phyloP scores from a whole-genome alignment of 1,284 basidiomycete genomes.

The Stereum hirsutum region DNA sequence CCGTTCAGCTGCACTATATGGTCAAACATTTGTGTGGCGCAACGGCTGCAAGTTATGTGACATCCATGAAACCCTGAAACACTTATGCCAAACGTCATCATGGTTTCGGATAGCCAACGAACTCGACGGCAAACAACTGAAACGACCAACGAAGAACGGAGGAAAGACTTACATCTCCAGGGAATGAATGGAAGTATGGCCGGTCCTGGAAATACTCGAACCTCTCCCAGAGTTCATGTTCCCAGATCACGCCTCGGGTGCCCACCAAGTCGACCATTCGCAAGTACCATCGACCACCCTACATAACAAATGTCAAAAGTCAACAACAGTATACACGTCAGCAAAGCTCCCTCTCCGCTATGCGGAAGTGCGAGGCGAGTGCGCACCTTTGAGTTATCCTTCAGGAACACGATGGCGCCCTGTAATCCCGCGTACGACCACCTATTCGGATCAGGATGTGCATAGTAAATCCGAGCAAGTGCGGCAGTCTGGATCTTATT shows the following conservation, averaged over 20 bases:
- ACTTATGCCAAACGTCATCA: conserved; percentile 10
- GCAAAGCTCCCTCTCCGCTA: too few species aligned
- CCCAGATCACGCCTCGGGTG: conserved; percentile 87
- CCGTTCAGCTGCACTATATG: too few species aligned
- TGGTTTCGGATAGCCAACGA: conserved; percentile 3
- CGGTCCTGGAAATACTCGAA: conserved; percentile 84
- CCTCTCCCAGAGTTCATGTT: conserved; percentile 85
- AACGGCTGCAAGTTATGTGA: too few species aligned
- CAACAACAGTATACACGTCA: too few species aligned
- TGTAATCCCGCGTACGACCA: conserved; percentile 86
- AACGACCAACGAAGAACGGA: too few species aligned
- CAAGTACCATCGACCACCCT: too few species aligned
- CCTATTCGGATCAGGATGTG: conserved; percentile 60
- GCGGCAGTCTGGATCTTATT: conserved; percentile 76
- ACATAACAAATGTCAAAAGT: too few species aligned
- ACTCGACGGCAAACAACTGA: too few species aligned
- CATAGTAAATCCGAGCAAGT: conserved; percentile 82
- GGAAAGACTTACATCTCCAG: conserved; percentile 71
- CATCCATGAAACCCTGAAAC: too few species aligned
- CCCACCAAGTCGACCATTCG: conserved; percentile 80
- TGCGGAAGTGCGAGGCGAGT: conserved; percentile 65
- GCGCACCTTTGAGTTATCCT: conserved; percentile 49
- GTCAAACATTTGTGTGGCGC: too few species aligned
- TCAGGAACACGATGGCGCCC: conserved; percentile 71
- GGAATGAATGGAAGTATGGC: conserved; percentile 90